A percentile compares a stretch with the other conserved stretches of the same genome.
Conservation (phyloP, 2,329 filamentous ascomycete species). For the Aureobasidium musti region DNA sequence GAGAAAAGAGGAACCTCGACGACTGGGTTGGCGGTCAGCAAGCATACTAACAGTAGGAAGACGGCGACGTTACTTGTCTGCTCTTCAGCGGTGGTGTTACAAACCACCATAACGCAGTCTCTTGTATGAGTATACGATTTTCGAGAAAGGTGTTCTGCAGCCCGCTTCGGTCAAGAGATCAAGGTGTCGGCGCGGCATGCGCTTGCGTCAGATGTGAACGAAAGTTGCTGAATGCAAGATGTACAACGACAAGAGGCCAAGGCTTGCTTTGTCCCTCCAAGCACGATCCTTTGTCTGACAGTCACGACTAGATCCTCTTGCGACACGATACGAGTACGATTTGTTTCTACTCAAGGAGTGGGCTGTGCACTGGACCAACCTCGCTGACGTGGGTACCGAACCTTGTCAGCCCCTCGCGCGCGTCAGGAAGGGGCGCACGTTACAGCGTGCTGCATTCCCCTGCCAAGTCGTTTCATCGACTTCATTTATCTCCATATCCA, state of each 20-base stretch:
- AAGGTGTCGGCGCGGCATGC: slow-evolving; percentile 19
- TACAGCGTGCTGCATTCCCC: slow-evolving; percentile 1
- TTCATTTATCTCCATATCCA: background rate
- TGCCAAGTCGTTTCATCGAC: slow-evolving; percentile 19
- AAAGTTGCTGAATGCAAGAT: background rate
- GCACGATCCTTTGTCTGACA: slow-evolving; percentile 10
- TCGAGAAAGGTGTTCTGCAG: slow-evolving; percentile 7
- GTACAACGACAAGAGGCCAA: background rate
- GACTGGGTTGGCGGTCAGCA: slow-evolving; percentile 39
- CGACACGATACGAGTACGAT: slow-evolving; percentile 1
- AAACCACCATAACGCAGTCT: slow-evolving; percentile 38
- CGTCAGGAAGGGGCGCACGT: slow-evolving; percentile 5
- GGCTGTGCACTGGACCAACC: slow-evolving; percentile 9
- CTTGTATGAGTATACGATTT: background rate
- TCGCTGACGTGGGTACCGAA: slow-evolving; percentile 18
- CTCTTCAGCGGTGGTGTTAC: slow-evolving; percentile 55
- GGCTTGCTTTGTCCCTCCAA: background rate
- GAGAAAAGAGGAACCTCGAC: slow-evolving; percentile 54
- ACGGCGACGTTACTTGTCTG: slow-evolving; percentile 44
- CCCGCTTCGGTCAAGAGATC: slow-evolving; percentile 7
- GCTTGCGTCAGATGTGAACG: slow-evolving; percentile 11
- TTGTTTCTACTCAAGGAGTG: slow-evolving; percentile 7
- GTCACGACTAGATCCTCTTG: background rate
- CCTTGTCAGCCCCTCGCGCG: slow-evolving; percentile 9
- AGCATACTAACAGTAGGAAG: background rate